Base-by-base conservation (phyloP, 768 basidiomycete genomes). In the Macrocybe gigantea region DNA sequence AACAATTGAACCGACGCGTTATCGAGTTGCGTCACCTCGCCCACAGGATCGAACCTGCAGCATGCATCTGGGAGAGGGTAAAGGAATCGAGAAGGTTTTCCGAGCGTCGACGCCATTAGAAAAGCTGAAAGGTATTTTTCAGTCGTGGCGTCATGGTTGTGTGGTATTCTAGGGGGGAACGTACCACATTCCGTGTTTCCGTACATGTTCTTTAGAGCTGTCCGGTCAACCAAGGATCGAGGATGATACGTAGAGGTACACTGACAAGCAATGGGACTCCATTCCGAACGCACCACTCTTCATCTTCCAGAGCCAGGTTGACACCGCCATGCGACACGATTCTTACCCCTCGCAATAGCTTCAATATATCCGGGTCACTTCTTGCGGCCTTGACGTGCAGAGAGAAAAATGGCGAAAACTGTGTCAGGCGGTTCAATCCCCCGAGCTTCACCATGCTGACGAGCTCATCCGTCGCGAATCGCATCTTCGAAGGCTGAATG, bases 181-280 rank as follows among this genome's bases (percentile, higher is more conserved):
- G 78, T 82, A 37, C 85, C 87, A 51, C 84, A 78, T 70, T 91
- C 88, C 1, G 88, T 91, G 62, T 79, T 87, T 12, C 88, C 88
- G 59, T 88, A 90, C 12, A 87, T 70, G 60, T 88, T 90, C 82
- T 86, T 64, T 43, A 45, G 42, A 37, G 22, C 22, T 22, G 22
- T 22, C 22, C 22, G 22, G 22, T 22, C 1, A 22, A 4, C 22
- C 22, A 22, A 22, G 22, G 22, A 22, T 22, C 22, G 22, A 22
- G 22, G 22, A 22, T 22, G 22, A 22, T 22, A 22, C 22, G 4
- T 22, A 4, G 22, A 22, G 22, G 22, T 22, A 22, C 22, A 22
- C 22, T 22, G 22, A 22, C 22, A 22, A 22, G 77, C 47, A 90
- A 64, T 54, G 72, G 79, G 53, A 91, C 72, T 14, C 80, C 82